Evolutionary conservation across 192 early-diverging fungal genomes (phyloP).

Genomic region (Podila horticola): DNA sequence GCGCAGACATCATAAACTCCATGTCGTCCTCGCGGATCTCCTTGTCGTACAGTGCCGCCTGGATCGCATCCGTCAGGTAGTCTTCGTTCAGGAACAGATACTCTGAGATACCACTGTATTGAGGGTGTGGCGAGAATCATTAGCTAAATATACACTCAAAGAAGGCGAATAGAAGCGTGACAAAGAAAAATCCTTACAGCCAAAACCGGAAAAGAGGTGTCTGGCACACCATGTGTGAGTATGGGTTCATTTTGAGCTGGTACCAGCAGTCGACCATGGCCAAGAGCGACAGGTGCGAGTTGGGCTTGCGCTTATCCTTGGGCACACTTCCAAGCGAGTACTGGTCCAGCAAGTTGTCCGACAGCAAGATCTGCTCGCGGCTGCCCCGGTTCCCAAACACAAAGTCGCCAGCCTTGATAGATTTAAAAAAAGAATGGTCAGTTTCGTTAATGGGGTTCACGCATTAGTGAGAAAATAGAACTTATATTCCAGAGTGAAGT

Average conservation of each 20-base stretch:
- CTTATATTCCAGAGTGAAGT: neutral
- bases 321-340: constrained; percentile 89
- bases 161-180: neutral
- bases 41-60: constrained; percentile 79
- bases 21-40: constrained; percentile 84
- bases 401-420: constrained; percentile 81
- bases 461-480: neutral
- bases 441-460: neutral
- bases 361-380: constrained; percentile 76
- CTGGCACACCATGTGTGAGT: constrained; percentile 95
- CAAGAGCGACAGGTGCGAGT: constrained; percentile 94
- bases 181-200: constrained; percentile 61
- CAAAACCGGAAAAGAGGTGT: constrained; percentile 95
- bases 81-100: constrained; percentile 87
- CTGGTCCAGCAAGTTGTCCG: constrained; percentile 85
- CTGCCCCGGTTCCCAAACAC: constrained; percentile 80
- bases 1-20: constrained; percentile 92
- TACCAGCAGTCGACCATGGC: constrained; percentile 97
- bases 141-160: neutral
- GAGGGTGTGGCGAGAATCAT: neutral
- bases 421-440: no score
- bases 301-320: constrained; percentile 72
- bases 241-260: constrained; percentile 84
- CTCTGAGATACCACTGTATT: constrained; percentile 86
- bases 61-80: constrained; percentile 88